Conservation (phyloP, 2,329 filamentous ascomycete genomes). For the Blastomyces gilchristii region DNA sequence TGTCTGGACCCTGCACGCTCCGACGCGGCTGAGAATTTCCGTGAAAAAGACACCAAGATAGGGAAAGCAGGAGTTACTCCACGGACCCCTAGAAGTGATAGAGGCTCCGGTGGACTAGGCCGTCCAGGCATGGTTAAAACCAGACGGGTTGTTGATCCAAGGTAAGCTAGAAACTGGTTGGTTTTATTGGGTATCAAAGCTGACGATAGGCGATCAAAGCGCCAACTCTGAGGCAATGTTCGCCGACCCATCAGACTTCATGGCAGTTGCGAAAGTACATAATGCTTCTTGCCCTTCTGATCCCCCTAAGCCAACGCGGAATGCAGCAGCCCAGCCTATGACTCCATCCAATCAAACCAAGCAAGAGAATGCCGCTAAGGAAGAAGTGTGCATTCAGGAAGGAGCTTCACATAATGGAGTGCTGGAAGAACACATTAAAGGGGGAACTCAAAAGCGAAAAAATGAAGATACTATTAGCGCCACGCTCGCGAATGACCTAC, state of each 20-base stretch:
- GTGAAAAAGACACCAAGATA: not conserved
- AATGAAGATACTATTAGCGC: not conserved
- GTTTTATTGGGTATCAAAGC: slow-evolving; percentile 6
- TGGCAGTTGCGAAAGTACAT: slow-evolving; percentile 13
- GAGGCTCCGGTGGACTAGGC: not conserved
- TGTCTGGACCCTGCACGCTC: not conserved
- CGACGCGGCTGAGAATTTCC: not conserved
- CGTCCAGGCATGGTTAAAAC: slow-evolving; percentile 10
- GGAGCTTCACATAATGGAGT: not conserved
- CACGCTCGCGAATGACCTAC: not conserved
- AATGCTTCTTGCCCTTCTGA: not conserved
- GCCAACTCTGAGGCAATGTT: slow-evolving; percentile 13
- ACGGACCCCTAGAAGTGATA: not conserved
- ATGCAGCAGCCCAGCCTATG: not conserved
- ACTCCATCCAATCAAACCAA: not conserved
- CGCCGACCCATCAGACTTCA: slow-evolving; percentile 14
- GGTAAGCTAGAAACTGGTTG: slow-evolving; percentile 10
- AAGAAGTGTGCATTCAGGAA: not conserved
- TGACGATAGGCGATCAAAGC: slow-evolving; percentile 9
- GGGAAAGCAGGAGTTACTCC: not conserved
- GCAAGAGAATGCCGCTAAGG: not conserved
- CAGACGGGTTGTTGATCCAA: slow-evolving; percentile 9
- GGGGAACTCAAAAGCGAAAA: too few relatives aligned
- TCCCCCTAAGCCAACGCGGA: not conserved
- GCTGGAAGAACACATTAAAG: not conserved